Evolutionary conservation across 805 yeast species (phyloP), one percentile per base, ranked within the genome.

Genomic region (Naumovozyma dairenensis): DNA sequence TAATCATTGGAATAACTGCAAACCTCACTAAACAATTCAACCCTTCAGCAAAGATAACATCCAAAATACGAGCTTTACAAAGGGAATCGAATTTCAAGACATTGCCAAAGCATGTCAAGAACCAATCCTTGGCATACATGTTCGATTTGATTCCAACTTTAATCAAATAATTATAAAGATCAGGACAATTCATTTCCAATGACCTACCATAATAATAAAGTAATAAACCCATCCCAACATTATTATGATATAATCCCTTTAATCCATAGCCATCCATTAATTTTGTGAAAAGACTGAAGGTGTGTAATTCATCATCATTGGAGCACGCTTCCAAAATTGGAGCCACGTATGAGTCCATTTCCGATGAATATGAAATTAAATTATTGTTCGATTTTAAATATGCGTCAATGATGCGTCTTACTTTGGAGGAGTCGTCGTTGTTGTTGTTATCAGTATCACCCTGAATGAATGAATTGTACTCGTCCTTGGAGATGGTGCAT

Each of bases 111-210:
- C 87, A 68, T 0, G 96, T 87, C 48, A 86, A 66, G 51, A 89
- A 85, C 97, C 97, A 92, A 57, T 89, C 96, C 1, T 92, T 74
- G 0, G 95, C 96, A 63, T 82, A 89, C 96, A 87, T 87, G 18
- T 92, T 79, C 2, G 94, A 80, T 40, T 78, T 72, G 18, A 89
- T 75, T 4, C 96, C 96, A 55, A 86, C 89, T 43, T 84, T 76
- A 20, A 71, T 66, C 44, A 89, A 62, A 62, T 89, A 96, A 29
- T 72, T 69, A 54, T 75, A 74, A 29, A 89, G 65, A 6, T 66
- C 66, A 1, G 96, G 95, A 25, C 75, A 62, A 25, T 66, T 57
- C 42, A 77, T 86, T 52, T 87, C 96, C 25, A 92, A 52, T 29
- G 87, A 55, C 35, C 96, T 69, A 53, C 89, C 97, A 57, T 86